Conservation (phyloP, 441 rosid genomes). For the Hura crepitans region DNA sequence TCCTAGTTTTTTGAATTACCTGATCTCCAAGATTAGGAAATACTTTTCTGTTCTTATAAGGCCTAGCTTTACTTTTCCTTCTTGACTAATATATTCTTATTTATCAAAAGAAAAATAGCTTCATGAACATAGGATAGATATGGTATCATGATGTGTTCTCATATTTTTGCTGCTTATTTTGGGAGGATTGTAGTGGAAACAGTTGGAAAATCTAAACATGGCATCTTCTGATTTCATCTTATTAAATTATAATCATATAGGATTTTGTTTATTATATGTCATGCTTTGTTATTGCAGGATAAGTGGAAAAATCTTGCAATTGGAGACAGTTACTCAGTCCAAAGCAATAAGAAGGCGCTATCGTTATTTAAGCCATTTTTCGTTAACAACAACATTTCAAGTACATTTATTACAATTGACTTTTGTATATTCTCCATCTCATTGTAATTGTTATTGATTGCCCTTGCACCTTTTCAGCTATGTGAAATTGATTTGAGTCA, state of each 20-base stretch:
- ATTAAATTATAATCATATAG: no score
- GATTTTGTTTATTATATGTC: background rate
- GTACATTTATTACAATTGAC: conserved; percentile 28
- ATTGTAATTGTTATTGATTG: background rate
- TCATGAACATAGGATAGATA: background rate
- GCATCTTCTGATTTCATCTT: background rate
- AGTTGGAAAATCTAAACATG: background rate
- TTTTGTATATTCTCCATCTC: background rate
- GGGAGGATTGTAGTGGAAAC: background rate
- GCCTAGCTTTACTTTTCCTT: background rate
- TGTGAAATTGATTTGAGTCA: conserved; percentile 85
- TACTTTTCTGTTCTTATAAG: background rate
- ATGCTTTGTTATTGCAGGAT: conserved; percentile 44
- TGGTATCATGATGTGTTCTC: background rate
- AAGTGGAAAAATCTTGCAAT: conserved; percentile 69
- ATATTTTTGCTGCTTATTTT: background rate
- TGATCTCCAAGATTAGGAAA: background rate
- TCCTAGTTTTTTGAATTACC: background rate
- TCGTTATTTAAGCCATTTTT: conserved; percentile 86
- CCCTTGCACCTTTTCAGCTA: conserved; percentile 45
- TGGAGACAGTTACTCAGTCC: conserved; percentile 81
- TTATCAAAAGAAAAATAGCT: background rate
- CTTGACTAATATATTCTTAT: background rate
- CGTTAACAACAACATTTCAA: conserved; percentile 82
- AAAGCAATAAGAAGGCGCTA: conserved; percentile 81